These are phyloP conservation scores for Arthrinium puccinioides DNA, from an alignment of 2,329 filamentous ascomycete genomes.

Conservation along the genomic window DNA sequence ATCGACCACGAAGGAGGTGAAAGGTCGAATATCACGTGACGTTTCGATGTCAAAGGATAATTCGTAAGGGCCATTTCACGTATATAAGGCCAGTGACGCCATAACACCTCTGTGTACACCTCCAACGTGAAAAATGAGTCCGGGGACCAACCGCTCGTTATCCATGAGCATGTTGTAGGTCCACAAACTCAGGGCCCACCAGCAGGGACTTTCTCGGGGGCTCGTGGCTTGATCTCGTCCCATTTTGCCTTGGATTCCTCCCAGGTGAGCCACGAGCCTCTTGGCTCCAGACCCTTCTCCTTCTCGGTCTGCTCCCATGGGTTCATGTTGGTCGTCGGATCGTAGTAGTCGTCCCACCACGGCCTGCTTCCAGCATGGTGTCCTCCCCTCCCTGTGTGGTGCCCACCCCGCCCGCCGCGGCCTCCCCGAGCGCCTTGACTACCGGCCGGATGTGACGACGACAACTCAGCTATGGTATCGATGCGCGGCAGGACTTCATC, in stretches of 20 bases:
- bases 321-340: conserved; percentile 62
- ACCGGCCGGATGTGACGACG: conserved; percentile 4
- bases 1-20: neutral
- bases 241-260: conserved; percentile 16
- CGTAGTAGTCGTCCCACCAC: conserved; percentile 64
- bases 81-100: too few relatives aligned
- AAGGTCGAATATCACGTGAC: neutral
- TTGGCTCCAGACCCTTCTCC: conserved; percentile 31
- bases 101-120: too few relatives aligned
- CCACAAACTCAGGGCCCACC: too few relatives aligned
- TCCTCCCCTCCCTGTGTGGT: conserved; percentile 9
- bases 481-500: conserved; percentile 18
- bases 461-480: conserved; percentile 15
- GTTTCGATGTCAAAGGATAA: neutral
- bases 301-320: conserved; percentile 59
- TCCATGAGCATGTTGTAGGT: too few relatives aligned
- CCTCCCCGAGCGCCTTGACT: conserved; percentile 1
- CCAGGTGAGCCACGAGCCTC: conserved; percentile 37
- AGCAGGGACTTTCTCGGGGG: too few relatives aligned
- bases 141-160: too few relatives aligned
- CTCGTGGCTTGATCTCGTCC: neutral
- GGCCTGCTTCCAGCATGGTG: conserved; percentile 32
- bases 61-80: too few relatives aligned
- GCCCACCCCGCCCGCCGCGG: conserved; percentile 11
- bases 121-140: too few relatives aligned